A percentile compares a stretch with the other conserved stretches of the same genome.
Conservation (phyloP, 441 rosid species). For the Syzygium syzygioides region DNA sequence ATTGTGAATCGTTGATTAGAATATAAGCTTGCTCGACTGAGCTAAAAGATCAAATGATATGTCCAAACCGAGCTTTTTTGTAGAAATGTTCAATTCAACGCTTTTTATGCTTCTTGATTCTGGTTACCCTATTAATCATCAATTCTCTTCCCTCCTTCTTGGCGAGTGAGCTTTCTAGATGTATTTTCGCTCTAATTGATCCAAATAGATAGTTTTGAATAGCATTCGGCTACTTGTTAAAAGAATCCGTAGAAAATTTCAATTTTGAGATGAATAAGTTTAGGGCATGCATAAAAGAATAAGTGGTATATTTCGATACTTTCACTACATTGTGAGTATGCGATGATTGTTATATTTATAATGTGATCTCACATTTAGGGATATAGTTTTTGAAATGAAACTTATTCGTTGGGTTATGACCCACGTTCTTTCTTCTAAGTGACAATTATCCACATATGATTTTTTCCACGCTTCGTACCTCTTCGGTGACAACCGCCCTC, state of each 20-base stretch:
- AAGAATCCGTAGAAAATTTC: fast-evolving
- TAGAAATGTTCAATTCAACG: fast-evolving
- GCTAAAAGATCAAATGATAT: fast-evolving
- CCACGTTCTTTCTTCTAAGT: too few relatives aligned
- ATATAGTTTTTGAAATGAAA: too few relatives aligned
- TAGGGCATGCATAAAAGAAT: background rate
- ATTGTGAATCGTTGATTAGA: background rate
- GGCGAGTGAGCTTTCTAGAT: background rate
- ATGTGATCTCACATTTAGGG: too few relatives aligned
- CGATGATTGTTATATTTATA: background rate
- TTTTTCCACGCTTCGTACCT: too few relatives aligned
- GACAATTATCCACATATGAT: too few relatives aligned
- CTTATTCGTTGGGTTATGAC: too few relatives aligned
- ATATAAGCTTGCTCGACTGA: background rate
- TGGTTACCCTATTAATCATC: fast-evolving
- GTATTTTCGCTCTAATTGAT: fast-evolving
- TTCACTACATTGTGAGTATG: background rate
- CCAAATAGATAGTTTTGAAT: background rate
- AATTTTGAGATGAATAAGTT: background rate
- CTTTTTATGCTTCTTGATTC: fast-evolving
- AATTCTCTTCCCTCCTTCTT: fast-evolving
- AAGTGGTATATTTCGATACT: background rate
- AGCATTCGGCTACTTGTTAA: fast-evolving
- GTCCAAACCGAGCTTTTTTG: fast-evolving
- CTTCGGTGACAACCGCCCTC: too few relatives aligned